Conservation (phyloP, 1,139 yeast species). For the Sugiyamaella japonica region DNA sequence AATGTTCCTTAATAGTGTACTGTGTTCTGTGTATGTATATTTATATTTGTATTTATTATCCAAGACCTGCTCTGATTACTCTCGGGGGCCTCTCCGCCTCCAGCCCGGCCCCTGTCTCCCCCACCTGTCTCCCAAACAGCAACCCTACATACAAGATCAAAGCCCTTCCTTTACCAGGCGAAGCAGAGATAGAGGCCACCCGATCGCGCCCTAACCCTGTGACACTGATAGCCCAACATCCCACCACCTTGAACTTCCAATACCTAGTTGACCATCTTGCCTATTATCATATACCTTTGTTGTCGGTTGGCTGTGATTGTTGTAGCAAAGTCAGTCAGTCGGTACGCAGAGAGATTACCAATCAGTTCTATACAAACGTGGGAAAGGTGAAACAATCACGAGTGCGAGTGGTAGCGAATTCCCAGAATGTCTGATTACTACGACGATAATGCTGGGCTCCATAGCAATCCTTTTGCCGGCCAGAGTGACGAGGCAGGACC, state of each 20-base stretch:
- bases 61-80: too few relatives aligned
- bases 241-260: background rate
- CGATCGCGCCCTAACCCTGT: background rate
- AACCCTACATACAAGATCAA: background rate
- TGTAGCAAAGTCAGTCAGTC: background rate
- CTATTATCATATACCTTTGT: too few relatives aligned
- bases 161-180: background rate
- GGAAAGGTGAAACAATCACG: too few relatives aligned
- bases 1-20: too few relatives aligned
- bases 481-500: slow-evolving; percentile 11
- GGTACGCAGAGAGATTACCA: too few relatives aligned
- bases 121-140: background rate
- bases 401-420: too few relatives aligned
- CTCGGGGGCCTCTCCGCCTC: too few relatives aligned
- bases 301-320: background rate
- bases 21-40: background rate
- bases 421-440: slow-evolving; percentile 12
- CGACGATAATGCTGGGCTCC: slow-evolving; percentile 18
- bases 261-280: too few relatives aligned
- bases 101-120: too few relatives aligned
- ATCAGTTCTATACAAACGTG: too few relatives aligned
- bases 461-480: slow-evolving; percentile 19
- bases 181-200: slow-evolving; percentile 4
- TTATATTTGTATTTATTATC: background rate
- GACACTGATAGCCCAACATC: background rate